phyloP scores from a whole-genome alignment of 805 yeast genomes.

The Cyberlindnera sargentensis region DNA sequence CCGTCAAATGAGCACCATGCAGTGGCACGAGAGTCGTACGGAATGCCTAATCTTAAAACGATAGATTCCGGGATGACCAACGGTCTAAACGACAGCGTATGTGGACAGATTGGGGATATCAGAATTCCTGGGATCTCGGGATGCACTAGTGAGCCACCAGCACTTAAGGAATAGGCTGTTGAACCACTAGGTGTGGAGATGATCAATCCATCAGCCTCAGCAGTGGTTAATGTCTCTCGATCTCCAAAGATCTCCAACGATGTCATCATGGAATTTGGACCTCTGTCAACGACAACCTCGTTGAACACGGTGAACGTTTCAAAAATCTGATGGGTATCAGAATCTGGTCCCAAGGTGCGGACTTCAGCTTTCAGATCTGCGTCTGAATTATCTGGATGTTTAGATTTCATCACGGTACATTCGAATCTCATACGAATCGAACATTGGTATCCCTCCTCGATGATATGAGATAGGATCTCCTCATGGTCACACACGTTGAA shows the following conservation, averaged over 20 bases:
- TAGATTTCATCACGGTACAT: constrained; percentile 38
- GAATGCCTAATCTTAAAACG: constrained; percentile 27
- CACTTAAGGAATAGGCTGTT: constrained; percentile 47
- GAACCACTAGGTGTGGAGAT: constrained; percentile 66
- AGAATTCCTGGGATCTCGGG: constrained; percentile 49
- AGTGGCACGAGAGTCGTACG: constrained; percentile 25
- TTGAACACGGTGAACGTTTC: constrained; percentile 37
- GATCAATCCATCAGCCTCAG: constrained; percentile 61
- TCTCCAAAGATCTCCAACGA: constrained; percentile 43
- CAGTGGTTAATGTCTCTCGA: constrained; percentile 45
- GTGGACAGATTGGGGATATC: constrained; percentile 50
- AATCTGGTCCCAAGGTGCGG: constrained; percentile 12
- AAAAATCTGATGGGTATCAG: constrained; percentile 25
- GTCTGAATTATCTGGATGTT: neutral
- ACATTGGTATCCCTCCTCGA: constrained; percentile 38
- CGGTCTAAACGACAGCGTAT: constrained; percentile 46
- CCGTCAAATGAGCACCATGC: constrained; percentile 34
- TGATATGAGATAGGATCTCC: constrained; percentile 28
- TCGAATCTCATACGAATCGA: constrained; percentile 44
- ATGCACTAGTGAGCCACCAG: constrained; percentile 50
- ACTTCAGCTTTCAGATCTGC: constrained; percentile 23
- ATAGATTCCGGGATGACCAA: constrained; percentile 39
- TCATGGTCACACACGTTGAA: constrained; percentile 38
- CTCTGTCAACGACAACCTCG: constrained; percentile 46
- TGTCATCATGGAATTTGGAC: constrained; percentile 46